Evolutionary conservation across 495 filamentous ascomycete genomes (phyloP).

Genomic region (Zalerion maritima): DNA sequence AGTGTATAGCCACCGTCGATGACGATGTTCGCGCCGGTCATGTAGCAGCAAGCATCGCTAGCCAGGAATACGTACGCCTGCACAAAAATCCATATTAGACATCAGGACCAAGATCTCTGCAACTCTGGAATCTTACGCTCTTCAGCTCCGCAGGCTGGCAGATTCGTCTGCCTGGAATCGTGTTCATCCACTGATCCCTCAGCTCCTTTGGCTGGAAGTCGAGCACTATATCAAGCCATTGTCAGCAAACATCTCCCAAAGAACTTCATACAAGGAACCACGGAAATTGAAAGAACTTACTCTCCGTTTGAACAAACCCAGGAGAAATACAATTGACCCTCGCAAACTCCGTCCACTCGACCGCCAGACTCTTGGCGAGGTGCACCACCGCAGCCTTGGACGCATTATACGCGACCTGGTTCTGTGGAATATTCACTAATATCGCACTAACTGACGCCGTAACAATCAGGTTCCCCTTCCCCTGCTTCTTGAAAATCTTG

Average conservation of each 20-base stretch:
- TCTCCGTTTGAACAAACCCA: conserved; percentile 11
- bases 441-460: conserved; percentile 51
- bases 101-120: background rate
- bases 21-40: conserved; percentile 49
- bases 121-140: conserved; percentile 1
- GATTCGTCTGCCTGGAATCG: conserved; percentile 5
- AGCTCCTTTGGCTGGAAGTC: conserved; percentile 2
- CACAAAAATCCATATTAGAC: background rate
- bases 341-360: conserved; percentile 68
- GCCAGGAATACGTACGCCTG: conserved; percentile 36
- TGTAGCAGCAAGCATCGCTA: conserved; percentile 45
- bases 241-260: background rate
- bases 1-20: conserved; percentile 35
- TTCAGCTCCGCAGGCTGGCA: conserved; percentile 5
- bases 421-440: conserved; percentile 50
- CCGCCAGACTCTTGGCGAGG: conserved; percentile 42
- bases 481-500: conserved; percentile 40
- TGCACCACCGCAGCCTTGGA: conserved; percentile 43
- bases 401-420: conserved; percentile 47
- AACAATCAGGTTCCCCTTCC: conserved; percentile 36
- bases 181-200: conserved; percentile 19
- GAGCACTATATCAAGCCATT: background rate
- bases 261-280: background rate
- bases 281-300: conserved; percentile 7
- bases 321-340: conserved; percentile 45